Conservation (phyloP, 768 basidiomycete species). For the Steccherinum ochraceum region DNA sequence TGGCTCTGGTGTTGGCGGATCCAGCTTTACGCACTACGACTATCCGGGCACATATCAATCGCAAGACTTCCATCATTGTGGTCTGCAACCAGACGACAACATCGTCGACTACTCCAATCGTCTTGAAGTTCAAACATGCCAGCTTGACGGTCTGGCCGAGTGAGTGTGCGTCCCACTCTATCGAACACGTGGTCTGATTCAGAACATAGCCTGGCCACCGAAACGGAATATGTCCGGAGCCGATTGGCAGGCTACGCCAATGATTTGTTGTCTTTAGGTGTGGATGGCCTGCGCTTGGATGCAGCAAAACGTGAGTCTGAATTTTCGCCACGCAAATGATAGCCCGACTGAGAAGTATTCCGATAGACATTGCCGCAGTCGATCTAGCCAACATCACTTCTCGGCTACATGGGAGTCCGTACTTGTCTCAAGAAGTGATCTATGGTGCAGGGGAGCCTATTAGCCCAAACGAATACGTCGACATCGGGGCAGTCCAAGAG, state of each 20-base stretch:
- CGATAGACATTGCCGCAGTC: conserved; percentile 43
- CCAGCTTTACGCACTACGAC: conserved; percentile 44
- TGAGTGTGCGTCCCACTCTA: conserved; percentile 13
- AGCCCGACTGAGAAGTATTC: no score
- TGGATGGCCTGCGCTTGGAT: conserved; percentile 58
- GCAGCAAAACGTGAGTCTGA: conserved; percentile 50
- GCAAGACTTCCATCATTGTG: conserved; percentile 59
- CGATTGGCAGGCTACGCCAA: conserved; percentile 51
- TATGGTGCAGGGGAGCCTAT: conserved; percentile 44
- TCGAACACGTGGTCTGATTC: not conserved
- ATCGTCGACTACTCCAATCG: conserved; percentile 51
- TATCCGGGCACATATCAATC: conserved; percentile 24
- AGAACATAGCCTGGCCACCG: conserved; percentile 47
- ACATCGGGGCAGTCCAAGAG: conserved; percentile 59
- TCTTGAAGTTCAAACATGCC: conserved; percentile 41
- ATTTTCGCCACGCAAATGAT: not conserved
- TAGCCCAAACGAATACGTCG: conserved; percentile 49
- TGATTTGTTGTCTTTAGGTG: conserved; percentile 54
- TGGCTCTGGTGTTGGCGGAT: conserved; percentile 44
- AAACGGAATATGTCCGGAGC: conserved; percentile 51
- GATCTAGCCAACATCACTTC: conserved; percentile 51
- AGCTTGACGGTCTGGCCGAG: conserved; percentile 34
- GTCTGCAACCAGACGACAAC: conserved; percentile 42
- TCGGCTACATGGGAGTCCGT: conserved; percentile 35
- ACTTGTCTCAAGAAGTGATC: conserved; percentile 57